Evolutionary conservation across 495 filamentous ascomycete species (phyloP).

Genomic region (Filosporella fistucella): DNA sequence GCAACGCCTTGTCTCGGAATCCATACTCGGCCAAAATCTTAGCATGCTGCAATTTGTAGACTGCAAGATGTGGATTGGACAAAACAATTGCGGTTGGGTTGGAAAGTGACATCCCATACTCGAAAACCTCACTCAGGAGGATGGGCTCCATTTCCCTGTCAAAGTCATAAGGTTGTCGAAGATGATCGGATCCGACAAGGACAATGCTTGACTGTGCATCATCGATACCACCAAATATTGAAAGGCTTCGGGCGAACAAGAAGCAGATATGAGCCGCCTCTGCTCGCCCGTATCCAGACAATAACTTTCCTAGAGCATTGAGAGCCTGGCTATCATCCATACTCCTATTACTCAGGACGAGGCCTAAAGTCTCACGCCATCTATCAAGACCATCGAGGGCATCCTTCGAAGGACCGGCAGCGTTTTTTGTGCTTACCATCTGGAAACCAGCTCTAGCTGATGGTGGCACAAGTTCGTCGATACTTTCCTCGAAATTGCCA

Average conservation of each 20-base stretch:
- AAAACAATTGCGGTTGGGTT: constrained; percentile 41
- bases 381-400: constrained; percentile 80
- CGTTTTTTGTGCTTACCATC: constrained; percentile 69
- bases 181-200: constrained; percentile 79
- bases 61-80: constrained; percentile 75
- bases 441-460: constrained; percentile 90
- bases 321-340: constrained; percentile 72
- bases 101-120: constrained; percentile 71
- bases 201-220: constrained; percentile 75
- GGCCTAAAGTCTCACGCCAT: constrained; percentile 85
- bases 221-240: constrained; percentile 76
- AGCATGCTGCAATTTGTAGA: constrained; percentile 87
- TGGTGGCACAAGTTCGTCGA: constrained; percentile 94
- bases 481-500: constrained; percentile 88
- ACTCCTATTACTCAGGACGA: constrained; percentile 85
- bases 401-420: constrained; percentile 60
- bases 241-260: constrained; percentile 50
- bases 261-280: constrained; percentile 91
- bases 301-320: constrained; percentile 72
- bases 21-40: constrained; percentile 79
- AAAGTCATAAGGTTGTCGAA: constrained; percentile 57
- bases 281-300: constrained; percentile 80
- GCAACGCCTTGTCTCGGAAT: constrained; percentile 73
- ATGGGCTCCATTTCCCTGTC: constrained; percentile 78
- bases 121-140: constrained; percentile 87